Evolutionary conservation across 2,329 filamentous ascomycete genomes (phyloP).

Genomic region (Capronia epimyces): DNA sequence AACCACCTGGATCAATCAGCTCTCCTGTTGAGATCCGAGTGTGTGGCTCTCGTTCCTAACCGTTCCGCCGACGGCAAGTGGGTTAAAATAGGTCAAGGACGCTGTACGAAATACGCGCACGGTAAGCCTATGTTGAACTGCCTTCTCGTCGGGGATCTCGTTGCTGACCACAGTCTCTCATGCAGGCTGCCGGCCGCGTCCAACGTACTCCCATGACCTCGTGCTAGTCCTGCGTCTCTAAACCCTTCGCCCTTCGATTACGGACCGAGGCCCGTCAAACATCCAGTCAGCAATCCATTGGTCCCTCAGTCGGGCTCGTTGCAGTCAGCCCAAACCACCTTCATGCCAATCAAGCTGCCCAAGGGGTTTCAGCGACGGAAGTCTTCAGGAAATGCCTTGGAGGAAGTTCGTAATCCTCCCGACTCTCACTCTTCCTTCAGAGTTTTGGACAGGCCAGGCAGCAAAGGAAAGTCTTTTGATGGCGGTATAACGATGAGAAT

Average conservation of each 20-base stretch:
- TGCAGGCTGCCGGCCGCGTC: constrained; percentile 20
- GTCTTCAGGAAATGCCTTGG: constrained; percentile 51
- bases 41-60: not conserved
- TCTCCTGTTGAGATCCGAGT: not conserved
- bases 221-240: constrained; percentile 16
- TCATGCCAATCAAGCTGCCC: constrained; percentile 53
- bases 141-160: not conserved
- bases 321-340: constrained; percentile 22
- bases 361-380: constrained; percentile 51
- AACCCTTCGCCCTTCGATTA: constrained; percentile 6
- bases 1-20: constrained; percentile 7
- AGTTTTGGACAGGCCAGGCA: constrained; percentile 48
- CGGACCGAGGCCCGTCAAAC: constrained; percentile 4
- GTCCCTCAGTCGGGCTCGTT: constrained; percentile 10
- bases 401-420: constrained; percentile 39
- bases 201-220: constrained; percentile 15
- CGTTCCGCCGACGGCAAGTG: not conserved
- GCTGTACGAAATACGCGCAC: not conserved
- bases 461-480: constrained; percentile 42
- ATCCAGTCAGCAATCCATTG: constrained; percentile 2
- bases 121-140: not conserved
- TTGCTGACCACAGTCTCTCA: constrained; percentile 15
- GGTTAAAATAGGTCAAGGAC: not conserved
- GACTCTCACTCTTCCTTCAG: constrained; percentile 48
- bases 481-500: constrained; percentile 33